Percentiles rank a stretch among this genome's conserved stretches.
These are phyloP conservation scores for Xylaria cubensis DNA, from an alignment of 495 filamentous ascomycete genomes.

Conservation along the genomic window DNA sequence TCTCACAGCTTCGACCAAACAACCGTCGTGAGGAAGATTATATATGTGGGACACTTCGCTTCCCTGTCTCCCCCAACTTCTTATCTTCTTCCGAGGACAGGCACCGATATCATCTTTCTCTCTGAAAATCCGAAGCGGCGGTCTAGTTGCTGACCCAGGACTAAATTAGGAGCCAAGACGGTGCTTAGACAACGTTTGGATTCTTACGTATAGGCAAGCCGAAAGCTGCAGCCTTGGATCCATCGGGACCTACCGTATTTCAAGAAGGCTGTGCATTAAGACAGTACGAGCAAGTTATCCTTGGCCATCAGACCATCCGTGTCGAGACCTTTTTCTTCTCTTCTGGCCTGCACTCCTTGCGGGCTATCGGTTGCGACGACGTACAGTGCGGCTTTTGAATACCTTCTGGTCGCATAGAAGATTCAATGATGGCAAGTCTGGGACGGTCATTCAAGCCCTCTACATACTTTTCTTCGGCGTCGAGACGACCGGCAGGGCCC, in stretches of 20 bases:
- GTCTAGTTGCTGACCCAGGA: constrained; percentile 7
- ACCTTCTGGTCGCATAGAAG: background rate
- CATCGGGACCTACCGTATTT: background rate
- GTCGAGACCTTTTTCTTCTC: background rate
- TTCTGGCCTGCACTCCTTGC: background rate
- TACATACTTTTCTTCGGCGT: constrained; percentile 44
- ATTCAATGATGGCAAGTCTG: constrained; percentile 38
- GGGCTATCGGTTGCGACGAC: constrained; percentile 13
- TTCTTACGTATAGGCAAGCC: constrained; percentile 13
- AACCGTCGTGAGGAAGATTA: background rate
- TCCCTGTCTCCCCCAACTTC: constrained; percentile 13
- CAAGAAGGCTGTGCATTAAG: constrained; percentile 17
- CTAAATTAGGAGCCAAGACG: background rate
- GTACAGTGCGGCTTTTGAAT: background rate
- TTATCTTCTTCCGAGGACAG: background rate
- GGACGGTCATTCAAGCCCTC: constrained; percentile 48
- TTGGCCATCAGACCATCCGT: background rate
- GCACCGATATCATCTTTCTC: constrained; percentile 1
- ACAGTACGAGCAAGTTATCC: background rate
- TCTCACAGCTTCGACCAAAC: background rate
- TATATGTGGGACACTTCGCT: constrained; percentile 15
- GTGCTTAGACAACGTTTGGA: background rate
- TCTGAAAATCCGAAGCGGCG: background rate
- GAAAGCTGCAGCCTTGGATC: constrained; percentile 7
- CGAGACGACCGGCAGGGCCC: constrained; percentile 41